Conservation (phyloP, 2,329 filamentous ascomycete genomes). For the Zymoseptoria ardabiliae region DNA sequence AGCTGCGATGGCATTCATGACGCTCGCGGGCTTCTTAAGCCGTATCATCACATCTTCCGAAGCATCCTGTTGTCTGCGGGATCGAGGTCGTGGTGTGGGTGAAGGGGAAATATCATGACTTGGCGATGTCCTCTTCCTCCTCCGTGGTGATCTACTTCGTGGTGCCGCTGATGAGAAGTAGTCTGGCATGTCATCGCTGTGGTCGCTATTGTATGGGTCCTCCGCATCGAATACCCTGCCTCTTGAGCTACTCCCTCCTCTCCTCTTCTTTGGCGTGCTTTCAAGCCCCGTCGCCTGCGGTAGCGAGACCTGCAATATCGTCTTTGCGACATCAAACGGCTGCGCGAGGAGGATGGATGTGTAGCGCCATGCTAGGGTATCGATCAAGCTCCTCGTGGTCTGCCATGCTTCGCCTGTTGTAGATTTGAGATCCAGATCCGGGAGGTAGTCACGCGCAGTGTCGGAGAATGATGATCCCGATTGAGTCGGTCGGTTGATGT, state of each 20-base stretch:
- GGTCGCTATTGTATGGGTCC: conserved; percentile 13
- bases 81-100: conserved; percentile 24
- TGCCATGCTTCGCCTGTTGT: conserved; percentile 29
- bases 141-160: conserved; percentile 39
- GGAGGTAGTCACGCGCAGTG: conserved; percentile 75
- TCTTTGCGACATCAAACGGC: conserved; percentile 96
- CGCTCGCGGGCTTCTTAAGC: conserved; percentile 67
- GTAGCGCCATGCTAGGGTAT: conserved; percentile 88
- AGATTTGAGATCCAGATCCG: conserved; percentile 61
- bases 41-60: conserved; percentile 50
- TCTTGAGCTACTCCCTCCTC: conserved; percentile 13
- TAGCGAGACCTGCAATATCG: conserved; percentile 70
- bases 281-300: conserved; percentile 31
- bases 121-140: conserved; percentile 27
- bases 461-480: conserved; percentile 41
- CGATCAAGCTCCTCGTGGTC: conserved; percentile 62
- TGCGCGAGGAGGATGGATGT: conserved; percentile 81
- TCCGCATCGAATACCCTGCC: conserved; percentile 15
- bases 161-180: conserved; percentile 75
- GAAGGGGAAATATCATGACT: conserved; percentile 20
- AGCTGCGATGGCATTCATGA: conserved; percentile 79
- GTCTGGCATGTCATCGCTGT: conserved; percentile 53
- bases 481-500: conserved; percentile 2
- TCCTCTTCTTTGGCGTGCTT: conserved; percentile 26
- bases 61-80: conserved; percentile 17